Conservation (phyloP, 768 basidiomycete species). For the Clavaria fumosa region DNA sequence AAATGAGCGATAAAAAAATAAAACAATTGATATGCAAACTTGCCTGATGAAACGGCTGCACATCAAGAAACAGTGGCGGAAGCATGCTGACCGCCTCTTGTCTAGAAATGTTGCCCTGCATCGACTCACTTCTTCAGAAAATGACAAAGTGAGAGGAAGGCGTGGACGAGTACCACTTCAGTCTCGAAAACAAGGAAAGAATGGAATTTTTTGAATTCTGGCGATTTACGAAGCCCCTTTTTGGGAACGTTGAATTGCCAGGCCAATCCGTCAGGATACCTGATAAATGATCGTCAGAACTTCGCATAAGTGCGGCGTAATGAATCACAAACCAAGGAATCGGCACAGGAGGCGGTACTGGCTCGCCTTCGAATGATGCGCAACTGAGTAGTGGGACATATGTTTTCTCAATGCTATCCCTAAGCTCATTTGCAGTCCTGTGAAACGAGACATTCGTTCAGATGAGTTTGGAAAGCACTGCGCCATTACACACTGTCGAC, state of each 20-base stretch:
- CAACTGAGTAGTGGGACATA: conserved; percentile 67
- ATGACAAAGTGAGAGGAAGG: background rate
- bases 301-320: background rate
- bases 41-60: conserved; percentile 81
- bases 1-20: background rate
- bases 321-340: conserved; percentile 58
- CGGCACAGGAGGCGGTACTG: conserved; percentile 64
- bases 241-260: conserved; percentile 96
- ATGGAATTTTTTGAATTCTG: conserved; percentile 90
- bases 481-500: conserved; percentile 59
- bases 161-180: conserved; percentile 62
- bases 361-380: conserved; percentile 60
- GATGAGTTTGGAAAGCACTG: background rate
- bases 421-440: conserved; percentile 60
- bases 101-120: conserved; percentile 82
- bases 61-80: conserved; percentile 89
- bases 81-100: conserved; percentile 99
- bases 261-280: conserved; percentile 90
- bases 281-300: conserved; percentile 17
- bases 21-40: conserved; percentile 11
- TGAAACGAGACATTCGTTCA: conserved; percentile 6
- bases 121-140: conserved; percentile 1
- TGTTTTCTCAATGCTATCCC: conserved; percentile 56
- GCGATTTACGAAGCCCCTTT: conserved; percentile 68
- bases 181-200: conserved; percentile 96